phyloP scores from a whole-genome alignment of 2,329 filamentous ascomycete species.

The Aureobasidium sp. region DNA sequence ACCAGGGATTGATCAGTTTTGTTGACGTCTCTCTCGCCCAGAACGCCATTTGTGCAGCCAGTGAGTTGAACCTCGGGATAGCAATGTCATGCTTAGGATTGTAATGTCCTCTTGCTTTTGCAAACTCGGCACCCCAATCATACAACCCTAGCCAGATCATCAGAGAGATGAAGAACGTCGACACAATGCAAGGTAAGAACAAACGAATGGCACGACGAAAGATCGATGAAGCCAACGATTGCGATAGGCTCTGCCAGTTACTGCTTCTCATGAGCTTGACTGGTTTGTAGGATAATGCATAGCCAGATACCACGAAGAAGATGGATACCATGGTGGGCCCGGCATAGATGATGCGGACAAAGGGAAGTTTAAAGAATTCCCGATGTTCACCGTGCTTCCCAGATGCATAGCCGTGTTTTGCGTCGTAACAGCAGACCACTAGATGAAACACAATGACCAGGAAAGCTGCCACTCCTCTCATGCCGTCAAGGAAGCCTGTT shows the following conservation, averaged over 20 bases:
- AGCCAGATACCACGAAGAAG: slow-evolving; percentile 55
- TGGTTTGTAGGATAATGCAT: slow-evolving; percentile 43
- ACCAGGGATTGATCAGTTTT: slow-evolving; percentile 11
- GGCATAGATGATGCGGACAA: slow-evolving; percentile 45
- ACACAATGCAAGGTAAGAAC: slow-evolving; percentile 16
- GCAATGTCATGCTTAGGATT: slow-evolving; percentile 10
- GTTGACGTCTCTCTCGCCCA: slow-evolving; percentile 31
- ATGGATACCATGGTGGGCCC: slow-evolving; percentile 44
- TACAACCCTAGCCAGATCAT: slow-evolving; percentile 5
- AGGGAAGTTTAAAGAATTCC: slow-evolving; percentile 39
- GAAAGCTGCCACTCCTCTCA: slow-evolving; percentile 15
- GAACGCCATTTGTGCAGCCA: slow-evolving; percentile 16
- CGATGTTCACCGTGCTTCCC: slow-evolving; percentile 4
- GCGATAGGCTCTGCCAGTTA: slow-evolving; percentile 23
- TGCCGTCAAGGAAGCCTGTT: slow-evolving; percentile 12
- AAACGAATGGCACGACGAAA: slow-evolving; percentile 17
- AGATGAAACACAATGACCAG: slow-evolving; percentile 14
- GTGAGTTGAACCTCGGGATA: neutral
- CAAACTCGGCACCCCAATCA: slow-evolving; percentile 13
- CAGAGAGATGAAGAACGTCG: slow-evolving; percentile 17
- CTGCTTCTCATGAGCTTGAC: slow-evolving; percentile 15
- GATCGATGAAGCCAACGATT: slow-evolving; percentile 14
- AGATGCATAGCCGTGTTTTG: slow-evolving; percentile 11
- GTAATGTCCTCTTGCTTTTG: slow-evolving; percentile 10
- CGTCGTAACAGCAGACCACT: neutral